phyloP scores from a whole-genome alignment of 495 filamentous ascomycete species.

The Aspergillus taichungensis region DNA sequence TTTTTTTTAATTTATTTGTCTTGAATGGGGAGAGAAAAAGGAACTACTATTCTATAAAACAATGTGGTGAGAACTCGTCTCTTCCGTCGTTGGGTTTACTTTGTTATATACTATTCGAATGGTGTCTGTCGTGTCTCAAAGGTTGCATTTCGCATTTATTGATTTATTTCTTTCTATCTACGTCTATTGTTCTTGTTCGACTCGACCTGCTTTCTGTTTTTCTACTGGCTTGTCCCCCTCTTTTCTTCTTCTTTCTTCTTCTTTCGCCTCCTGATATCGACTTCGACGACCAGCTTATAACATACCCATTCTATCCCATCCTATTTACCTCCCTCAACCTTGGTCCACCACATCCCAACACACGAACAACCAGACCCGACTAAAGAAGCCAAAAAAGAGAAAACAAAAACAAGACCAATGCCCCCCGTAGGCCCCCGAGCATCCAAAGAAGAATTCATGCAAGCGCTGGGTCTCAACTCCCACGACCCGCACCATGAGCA shows the following conservation, averaged over 20 bases:
- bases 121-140: no score
- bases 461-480: constrained; percentile 29
- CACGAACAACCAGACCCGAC: background rate
- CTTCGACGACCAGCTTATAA: no score
- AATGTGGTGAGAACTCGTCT: no score
- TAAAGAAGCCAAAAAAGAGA: background rate
- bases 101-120: no score
- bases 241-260: background rate
- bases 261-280: background rate
- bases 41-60: no score
- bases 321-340: background rate
- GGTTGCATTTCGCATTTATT: background rate
- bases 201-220: background rate
- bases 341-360: background rate
- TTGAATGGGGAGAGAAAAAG: no score
- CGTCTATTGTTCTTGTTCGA: background rate
- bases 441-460: constrained; percentile 41
- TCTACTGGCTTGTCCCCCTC: background rate
- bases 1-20: no score
- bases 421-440: constrained; percentile 34
- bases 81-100: no score
- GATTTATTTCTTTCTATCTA: background rate
- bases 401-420: constrained; percentile 10
- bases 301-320: no score
- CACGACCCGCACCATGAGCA: constrained; percentile 34